Base-by-base conservation (phyloP, 441 rosid genomes). In the Erodium texanum region DNA sequence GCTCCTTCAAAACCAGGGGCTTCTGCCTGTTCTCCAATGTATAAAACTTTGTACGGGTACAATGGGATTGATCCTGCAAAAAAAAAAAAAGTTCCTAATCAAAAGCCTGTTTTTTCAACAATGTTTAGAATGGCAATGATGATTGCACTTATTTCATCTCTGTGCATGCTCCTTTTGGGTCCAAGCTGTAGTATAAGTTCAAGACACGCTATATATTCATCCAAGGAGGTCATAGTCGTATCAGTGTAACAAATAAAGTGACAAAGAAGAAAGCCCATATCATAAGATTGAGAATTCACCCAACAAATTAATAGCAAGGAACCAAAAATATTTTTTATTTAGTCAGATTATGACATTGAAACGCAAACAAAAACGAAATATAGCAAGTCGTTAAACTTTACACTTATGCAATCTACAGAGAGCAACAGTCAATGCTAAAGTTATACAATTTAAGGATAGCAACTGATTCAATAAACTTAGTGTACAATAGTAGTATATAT, bases 1-100 rank as follows among this genome's bases (percentile, higher is more conserved):
- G 84, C 75, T 87, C 83, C 70, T 87, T 86, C 50, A 87, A 75
- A 70, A 86, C 86, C 66, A 87, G 69, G 58, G 87, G 90, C 65
- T 86, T 87, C 7, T 67, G 38, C 15, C 62, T 61, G 41, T 81
- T 75, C 75, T 79, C 88, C 58, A 75, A 65, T 16, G 86, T 82
- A 24, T 66, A 75, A 59, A 76, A 79, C 48, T 70, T 70, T 8
- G 93, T 85, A 18, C 52, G 5, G 20, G 79, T 80, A 73, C 93
- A 87, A 24, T 68, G 75, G 5, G 62, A 65, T 68, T 72, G 79
- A 80, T 76, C 75, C 93, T 87, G 87, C 76, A 66, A 11, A 50
- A 50, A 50, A 11, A 50, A 50, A 50, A 15, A 5, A 50, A n/a
- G 7, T 15, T 50, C 18, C 14, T 16, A 50, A 50, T 50, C 1